Percentiles rank a stretch among this genome's conserved stretches.
These are phyloP conservation scores for Teratosphaeria gauchensis DNA, from an alignment of 2,329 filamentous ascomycete species.

Conservation along the genomic window DNA sequence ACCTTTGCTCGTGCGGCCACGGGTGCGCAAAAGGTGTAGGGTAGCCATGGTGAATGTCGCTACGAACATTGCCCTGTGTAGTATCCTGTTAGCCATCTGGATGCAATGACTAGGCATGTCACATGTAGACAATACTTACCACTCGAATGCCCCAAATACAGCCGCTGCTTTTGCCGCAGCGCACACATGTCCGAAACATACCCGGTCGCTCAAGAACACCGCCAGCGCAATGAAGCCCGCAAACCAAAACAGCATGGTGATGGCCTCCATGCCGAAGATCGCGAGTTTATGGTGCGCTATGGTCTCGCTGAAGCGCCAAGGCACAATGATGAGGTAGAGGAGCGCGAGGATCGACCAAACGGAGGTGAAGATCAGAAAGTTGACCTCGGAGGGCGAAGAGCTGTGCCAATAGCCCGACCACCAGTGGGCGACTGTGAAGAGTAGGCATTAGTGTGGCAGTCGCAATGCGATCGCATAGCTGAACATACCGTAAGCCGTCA, in stretches of 20 bases:
- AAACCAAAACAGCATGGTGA: constrained; percentile 87
- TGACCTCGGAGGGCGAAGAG: constrained; percentile 48
- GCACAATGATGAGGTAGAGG: constrained; percentile 59
- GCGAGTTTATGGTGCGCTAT: constrained; percentile 53
- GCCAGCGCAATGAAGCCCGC: constrained; percentile 72
- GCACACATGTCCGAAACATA: constrained; percentile 49
- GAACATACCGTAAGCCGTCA: constrained; percentile 61
- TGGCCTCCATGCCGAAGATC: constrained; percentile 56
- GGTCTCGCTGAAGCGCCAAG: constrained; percentile 32
- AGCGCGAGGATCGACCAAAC: constrained; percentile 67
- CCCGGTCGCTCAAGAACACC: constrained; percentile 49
- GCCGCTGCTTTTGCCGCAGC: constrained; percentile 52
- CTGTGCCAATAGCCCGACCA: constrained; percentile 44
- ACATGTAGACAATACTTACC: constrained; percentile 27
- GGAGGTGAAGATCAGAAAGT: constrained; percentile 71
- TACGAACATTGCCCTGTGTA: constrained; percentile 41
- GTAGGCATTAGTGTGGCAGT: neutral
- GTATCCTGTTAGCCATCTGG: neutral
- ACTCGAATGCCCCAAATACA: constrained; percentile 59
- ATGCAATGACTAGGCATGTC: neutral
- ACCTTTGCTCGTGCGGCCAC: constrained; percentile 12
- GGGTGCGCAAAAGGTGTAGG: constrained; percentile 37
- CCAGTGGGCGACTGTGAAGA: constrained; percentile 44
- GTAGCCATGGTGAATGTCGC: constrained; percentile 41
- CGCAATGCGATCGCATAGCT: neutral